Evolutionary conservation across 768 basidiomycete species (phyloP), one percentile per base, ranked within the genome.

Genomic region (Pulveroboletus sp.): DNA sequence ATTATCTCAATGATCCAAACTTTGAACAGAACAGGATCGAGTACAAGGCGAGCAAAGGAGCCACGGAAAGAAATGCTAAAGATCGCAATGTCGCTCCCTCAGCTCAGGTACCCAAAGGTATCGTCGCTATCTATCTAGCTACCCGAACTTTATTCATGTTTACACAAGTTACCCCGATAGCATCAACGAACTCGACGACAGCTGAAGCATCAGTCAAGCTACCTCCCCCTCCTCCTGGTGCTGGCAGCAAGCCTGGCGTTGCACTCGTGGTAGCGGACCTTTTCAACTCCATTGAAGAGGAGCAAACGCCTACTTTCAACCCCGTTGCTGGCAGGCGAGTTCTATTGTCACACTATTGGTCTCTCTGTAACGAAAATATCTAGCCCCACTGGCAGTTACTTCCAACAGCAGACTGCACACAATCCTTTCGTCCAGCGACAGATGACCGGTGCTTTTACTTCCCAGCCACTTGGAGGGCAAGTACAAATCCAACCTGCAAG

Each of bases 11-110:
- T 49, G 96, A 99, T 68, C 89, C 94, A 21, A 93, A 93, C 62
- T 99, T 99, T 58, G 96, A 98, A 67, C 84, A 90, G 69, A 98
- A 97, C 68, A 74, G 95, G 54, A 72, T 86, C 8, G 96, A 98
- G 62, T 97, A 99, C 72, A 93, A 79, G 69, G 74, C 83, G 21
- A 91, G 83, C 66, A 90, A 89, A 68, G 78, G 76, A 6, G 75
- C 80, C 4, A 77, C 79, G 3, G 88, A 89, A 46, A 66, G 66
- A 36, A 66, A 58, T 24, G 13, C 49, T 0, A 54, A 50, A 31
- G 53, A 45, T 44, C 53, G 42, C 21, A 57, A 37, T 32, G 51
- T 44, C n/a, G 30, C 37, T 11, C 21, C 53, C 17, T 56, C 57
- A 5, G 30, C 56, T 31, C 50, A 47, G 24, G 43, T 15, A 49